Percentiles rank a stretch among this genome's conserved stretches.
Conservation (phyloP, 1,284 basidiomycete species). For the Ganoderma lucidum region DNA sequence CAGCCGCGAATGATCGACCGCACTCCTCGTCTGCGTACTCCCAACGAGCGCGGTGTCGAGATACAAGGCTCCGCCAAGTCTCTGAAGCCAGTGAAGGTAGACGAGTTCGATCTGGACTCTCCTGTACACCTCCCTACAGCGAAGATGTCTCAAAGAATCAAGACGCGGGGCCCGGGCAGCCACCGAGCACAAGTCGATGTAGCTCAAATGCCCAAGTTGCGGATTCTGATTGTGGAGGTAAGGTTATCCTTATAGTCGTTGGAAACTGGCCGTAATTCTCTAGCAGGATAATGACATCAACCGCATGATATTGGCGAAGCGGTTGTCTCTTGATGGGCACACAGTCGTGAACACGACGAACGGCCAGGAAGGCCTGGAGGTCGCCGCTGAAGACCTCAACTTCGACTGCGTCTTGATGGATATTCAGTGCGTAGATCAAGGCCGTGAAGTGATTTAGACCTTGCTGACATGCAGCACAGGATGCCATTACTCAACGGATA, state of each 20-base stretch:
- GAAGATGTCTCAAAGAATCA: background rate
- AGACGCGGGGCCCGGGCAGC: background rate
- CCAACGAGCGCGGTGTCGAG: conserved; percentile 41
- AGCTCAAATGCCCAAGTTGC: conserved; percentile 45
- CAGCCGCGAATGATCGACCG: background rate
- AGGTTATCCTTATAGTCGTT: conserved; percentile 21
- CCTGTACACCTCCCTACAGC: background rate
- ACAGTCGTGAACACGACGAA: conserved; percentile 74
- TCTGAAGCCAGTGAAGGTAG: conserved; percentile 52
- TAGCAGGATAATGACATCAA: conserved; percentile 81
- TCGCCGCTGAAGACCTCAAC: conserved; percentile 63
- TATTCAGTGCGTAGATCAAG: conserved; percentile 66
- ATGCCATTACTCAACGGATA: conserved; percentile 89
- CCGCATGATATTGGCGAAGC: conserved; percentile 75
- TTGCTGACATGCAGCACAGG: conserved; percentile 45
- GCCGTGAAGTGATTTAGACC: background rate
- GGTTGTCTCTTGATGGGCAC: conserved; percentile 75
- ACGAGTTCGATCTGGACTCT: conserved; percentile 45
- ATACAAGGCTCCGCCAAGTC: conserved; percentile 47
- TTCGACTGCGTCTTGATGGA: conserved; percentile 89
- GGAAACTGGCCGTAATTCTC: background rate
- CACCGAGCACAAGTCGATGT: background rate
- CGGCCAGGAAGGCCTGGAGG: conserved; percentile 80
- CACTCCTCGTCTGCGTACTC: conserved; percentile 10
- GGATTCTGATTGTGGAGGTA: conserved; percentile 80